These are phyloP conservation scores for Leccinum imitatum DNA, from an alignment of 768 basidiomycete genomes.

Conservation along the genomic window DNA sequence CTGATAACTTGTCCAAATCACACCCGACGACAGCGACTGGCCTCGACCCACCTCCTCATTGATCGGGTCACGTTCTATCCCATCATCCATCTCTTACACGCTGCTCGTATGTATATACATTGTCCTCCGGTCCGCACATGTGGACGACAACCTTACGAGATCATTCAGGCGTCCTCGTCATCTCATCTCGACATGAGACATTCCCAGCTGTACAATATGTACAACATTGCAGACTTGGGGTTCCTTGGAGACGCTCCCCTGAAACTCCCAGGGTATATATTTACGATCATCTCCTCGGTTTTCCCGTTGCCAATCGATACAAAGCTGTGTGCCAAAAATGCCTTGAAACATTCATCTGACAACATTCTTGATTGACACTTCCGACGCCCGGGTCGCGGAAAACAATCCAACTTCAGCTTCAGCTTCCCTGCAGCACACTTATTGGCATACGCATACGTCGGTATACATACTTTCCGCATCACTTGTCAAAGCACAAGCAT, in stretches of 20 bases:
- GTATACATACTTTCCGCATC: background rate
- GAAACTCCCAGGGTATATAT: conserved; percentile 3
- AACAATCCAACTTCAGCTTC: background rate
- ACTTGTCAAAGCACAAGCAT: background rate
- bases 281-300: conserved; percentile 19
- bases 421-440: background rate
- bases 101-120: background rate
- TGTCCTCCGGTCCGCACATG: background rate
- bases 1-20: conserved; percentile 7
- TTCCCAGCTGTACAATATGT: background rate
- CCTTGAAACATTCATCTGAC: conserved; percentile 20
- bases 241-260: background rate
- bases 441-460: background rate
- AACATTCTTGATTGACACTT: conserved; percentile 8
- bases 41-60: background rate
- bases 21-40: background rate
- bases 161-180: background rate
- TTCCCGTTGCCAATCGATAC: conserved; percentile 4
- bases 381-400: conserved; percentile 9
- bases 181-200: conserved; percentile 1
- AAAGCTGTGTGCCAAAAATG: conserved; percentile 15
- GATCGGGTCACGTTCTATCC: background rate
- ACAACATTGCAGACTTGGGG: background rate
- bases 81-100: background rate
- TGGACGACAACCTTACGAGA: background rate